Evolutionary conservation across 2,329 filamentous ascomycete genomes (phyloP), one percentile per base, ranked within the genome.

Genomic region (Chlorencoelia australis): DNA sequence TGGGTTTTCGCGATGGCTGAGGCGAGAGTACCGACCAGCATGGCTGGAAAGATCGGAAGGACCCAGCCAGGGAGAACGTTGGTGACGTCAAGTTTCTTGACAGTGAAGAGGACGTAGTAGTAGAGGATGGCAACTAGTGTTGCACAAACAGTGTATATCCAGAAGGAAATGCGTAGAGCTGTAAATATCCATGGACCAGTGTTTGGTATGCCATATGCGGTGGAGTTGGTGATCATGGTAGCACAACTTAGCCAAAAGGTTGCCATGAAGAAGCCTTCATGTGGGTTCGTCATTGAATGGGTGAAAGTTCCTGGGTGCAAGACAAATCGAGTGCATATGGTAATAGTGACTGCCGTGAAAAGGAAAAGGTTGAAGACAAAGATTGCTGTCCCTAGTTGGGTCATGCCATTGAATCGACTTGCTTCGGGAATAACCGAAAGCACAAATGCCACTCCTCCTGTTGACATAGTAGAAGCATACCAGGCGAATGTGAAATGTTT

Each of bases 381-480:
- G 27, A 87, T 65, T n/a, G 72, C 67, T 17, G 73, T 66, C 1
- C 81, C 82, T 34, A 86, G 80, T 4, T 71, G 68, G 7, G 61
- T 58, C 2, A 86, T 61, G 0, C 79, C 79, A 0, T 62, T 52
- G 55, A 87, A 87, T 37, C 67, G 62, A 48, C 75, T 71, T 7
- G 26, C 19, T 17, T 30, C 9, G 8, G 82, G 81, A 30, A 76
- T 71, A 4, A 69, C 68, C 29, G 66, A 66, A 28, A 88, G 66
- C 13, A 85, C 68, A 5, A 79, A 61, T 1, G 81, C 73, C 1
- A 87, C 57, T 0, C 80, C 80, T 31, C 82, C 82, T 0, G 80
- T 83, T 35, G 77, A 81, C 82, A 86, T 86, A 2, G 79, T 79
- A 21, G 75, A 64, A 3, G 79, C 82, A 58, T 79, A 88, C 80